Base-by-base conservation (phyloP, 495 filamentous ascomycete species). In the Tuber microsphaerosporum region DNA sequence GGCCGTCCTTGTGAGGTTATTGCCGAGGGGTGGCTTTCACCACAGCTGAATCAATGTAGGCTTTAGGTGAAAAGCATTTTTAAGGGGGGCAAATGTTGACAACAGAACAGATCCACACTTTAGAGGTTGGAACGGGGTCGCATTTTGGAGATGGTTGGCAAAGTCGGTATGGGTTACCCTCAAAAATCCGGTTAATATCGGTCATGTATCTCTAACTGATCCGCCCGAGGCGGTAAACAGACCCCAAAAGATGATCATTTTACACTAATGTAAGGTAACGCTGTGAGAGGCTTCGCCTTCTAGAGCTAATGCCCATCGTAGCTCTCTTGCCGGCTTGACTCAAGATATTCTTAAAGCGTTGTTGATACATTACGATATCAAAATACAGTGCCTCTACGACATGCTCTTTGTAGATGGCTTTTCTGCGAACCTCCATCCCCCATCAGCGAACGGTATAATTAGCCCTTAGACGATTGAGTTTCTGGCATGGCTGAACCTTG, bases 381-480 rank as follows among this genome's bases (percentile, higher is more conserved):
- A 78, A 42, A 71, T 78, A 19, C 70, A 79, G 70, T 45, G 51
- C 41, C 76, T 79, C n/a, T 79, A 79, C 56, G 72, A 75, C 31
- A 79, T 79, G 76, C 46, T 78, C 41, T 79, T 79, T 46, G 41
- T 79, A n/a, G 77, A 79, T 41, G 74, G 70, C 34, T 79, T 79
- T 45, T 45, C 17, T 39, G 76, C 77, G 7, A 41, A 12, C 61
- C 68, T 79, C 42, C 72, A 79, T 10, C 48, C 77, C 56, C 51
- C 77, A 34, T 75, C 77, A 69, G 70, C 77, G 48, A 78, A 78
- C 31, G 77, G 77, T 79, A 78, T 72, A 26, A 34, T 34, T 17
- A 14, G 26, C 34, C 20, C 37, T 20, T 56, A 37, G 37, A 41
- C 17, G 26, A 16, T 34, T 19, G 14, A 2, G 56, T 65, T 65